Evolutionary conservation across 2,329 filamentous ascomycete genomes (phyloP).

Genomic region (Knoxdaviesia proteae): DNA sequence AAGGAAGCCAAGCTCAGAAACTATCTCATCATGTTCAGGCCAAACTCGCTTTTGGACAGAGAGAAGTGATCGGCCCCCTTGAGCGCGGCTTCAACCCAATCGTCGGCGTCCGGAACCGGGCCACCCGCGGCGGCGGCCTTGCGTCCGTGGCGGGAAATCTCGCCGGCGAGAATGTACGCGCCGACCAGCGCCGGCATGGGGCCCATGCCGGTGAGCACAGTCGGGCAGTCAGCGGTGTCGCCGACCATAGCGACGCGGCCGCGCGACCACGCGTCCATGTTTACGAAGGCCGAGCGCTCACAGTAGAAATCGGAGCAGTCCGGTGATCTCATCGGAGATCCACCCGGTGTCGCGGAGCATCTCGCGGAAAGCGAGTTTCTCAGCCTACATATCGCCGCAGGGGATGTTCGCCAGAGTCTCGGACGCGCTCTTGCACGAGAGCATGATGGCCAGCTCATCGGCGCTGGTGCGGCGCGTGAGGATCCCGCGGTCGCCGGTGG

Average conservation of each 20-base stretch:
- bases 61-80: background rate
- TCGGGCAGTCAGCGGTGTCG: conserved; percentile 24
- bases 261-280: conserved; percentile 11
- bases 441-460: conserved; percentile 16
- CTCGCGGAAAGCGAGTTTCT: conserved; percentile 15
- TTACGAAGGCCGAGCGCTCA: conserved; percentile 13
- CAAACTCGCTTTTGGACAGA: no score
- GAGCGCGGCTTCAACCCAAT: conserved; percentile 1
- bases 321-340: conserved; percentile 12
- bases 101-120: background rate
- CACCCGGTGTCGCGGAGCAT: conserved; percentile 19
- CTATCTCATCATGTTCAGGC: no score
- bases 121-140: no score
- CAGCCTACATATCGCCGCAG: conserved; percentile 12
- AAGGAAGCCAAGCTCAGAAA: no score
- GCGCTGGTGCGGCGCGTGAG: conserved; percentile 18
- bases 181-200: conserved; percentile 21
- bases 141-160: conserved; percentile 11
- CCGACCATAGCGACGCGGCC: conserved; percentile 23
- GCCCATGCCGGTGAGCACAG: conserved; percentile 23
- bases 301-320: conserved; percentile 20
- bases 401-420: conserved; percentile 10
- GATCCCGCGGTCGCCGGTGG: conserved; percentile 14
- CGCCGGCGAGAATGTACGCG: conserved; percentile 29
- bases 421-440: conserved; percentile 11